These are phyloP conservation scores for Vanderwaltozyma polyspora DNA, from an alignment of 805 yeast genomes.

Conservation along the genomic window DNA sequence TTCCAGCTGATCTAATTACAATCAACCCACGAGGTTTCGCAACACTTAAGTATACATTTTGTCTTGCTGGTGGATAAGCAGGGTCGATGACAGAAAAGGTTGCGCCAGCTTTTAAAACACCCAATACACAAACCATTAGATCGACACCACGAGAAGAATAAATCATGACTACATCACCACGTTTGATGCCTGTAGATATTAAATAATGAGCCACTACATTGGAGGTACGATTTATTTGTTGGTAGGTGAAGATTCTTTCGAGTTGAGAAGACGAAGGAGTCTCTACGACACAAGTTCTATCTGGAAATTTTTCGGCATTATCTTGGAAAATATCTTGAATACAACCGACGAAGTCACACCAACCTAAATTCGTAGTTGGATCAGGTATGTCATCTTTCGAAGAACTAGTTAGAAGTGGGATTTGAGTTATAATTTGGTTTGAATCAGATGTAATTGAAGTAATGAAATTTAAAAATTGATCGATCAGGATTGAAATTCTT, in stretches of 20 bases:
- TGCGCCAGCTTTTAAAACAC: constrained; percentile 96
- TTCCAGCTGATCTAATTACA: constrained; percentile 84
- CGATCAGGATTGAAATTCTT: constrained; percentile 58
- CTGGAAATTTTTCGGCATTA: constrained; percentile 78
- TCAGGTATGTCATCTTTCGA: constrained; percentile 63
- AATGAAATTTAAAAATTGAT: constrained; percentile 55
- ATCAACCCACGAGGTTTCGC: constrained; percentile 89
- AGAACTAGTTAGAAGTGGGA: constrained; percentile 56
- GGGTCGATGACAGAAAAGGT: constrained; percentile 98
- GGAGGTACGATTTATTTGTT: constrained; percentile 85
- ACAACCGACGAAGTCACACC: constrained; percentile 88
- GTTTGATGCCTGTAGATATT: constrained; percentile 63
- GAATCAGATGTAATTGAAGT: constrained; percentile 29
- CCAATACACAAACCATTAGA: constrained; percentile 92
- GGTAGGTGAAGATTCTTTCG: constrained; percentile 64
- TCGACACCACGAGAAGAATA: constrained; percentile 97
- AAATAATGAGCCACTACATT: constrained; percentile 87
- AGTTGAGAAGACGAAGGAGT: constrained; percentile 52
- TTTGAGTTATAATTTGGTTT: constrained; percentile 40
- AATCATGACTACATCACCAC: constrained; percentile 95
- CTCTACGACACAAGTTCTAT: constrained; percentile 84
- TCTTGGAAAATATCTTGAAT: constrained; percentile 90
- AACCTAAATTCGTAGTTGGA: constrained; percentile 77
- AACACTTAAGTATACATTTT: constrained; percentile 81
- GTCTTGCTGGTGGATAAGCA: constrained; percentile 97